These are phyloP conservation scores for Neofusicoccum laricinum DNA, from an alignment of 2,329 filamentous ascomycete species.

Conservation along the genomic window DNA sequence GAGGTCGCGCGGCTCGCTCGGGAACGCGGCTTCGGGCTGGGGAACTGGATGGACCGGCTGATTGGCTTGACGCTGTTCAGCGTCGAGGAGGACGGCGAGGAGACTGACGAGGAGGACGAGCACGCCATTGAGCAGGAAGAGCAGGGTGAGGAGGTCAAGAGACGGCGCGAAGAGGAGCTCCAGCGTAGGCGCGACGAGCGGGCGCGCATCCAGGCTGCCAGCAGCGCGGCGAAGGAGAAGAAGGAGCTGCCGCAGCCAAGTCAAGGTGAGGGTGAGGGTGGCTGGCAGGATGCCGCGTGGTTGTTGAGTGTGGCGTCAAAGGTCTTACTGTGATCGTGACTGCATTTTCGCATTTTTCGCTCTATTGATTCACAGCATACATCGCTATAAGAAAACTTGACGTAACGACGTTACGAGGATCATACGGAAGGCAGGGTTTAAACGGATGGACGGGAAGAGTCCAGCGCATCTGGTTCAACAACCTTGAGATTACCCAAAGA, in stretches of 20 bases:
- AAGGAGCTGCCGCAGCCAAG: constrained; percentile 18
- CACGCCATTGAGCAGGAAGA: constrained; percentile 27
- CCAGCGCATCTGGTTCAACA: background rate
- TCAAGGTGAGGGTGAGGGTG: constrained; percentile 37
- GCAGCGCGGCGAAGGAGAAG: constrained; percentile 23
- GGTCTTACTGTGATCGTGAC: constrained; percentile 30
- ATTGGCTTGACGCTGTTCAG: constrained; percentile 58
- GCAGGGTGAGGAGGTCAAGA: constrained; percentile 33
- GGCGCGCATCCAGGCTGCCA: background rate
- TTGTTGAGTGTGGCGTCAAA: constrained; percentile 53
- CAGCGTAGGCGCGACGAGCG: constrained; percentile 31
- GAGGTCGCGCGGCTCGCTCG: constrained; percentile 52
- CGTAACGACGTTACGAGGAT: background rate
- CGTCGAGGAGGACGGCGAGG: constrained; percentile 50
- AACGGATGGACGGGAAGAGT: background rate
- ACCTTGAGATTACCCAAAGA: background rate
- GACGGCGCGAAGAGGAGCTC: constrained; percentile 32
- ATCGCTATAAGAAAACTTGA: background rate
- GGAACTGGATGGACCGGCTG: constrained; percentile 55
- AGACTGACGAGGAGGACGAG: constrained; percentile 30
- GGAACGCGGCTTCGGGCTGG: constrained; percentile 54
- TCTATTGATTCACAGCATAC: background rate
- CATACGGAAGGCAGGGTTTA: background rate
- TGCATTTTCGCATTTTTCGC: background rate
- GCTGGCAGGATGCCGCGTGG: constrained; percentile 60